Evolutionary conservation across 129 eudicot species (phyloP).

Genomic region (Artemisia argyi): DNA sequence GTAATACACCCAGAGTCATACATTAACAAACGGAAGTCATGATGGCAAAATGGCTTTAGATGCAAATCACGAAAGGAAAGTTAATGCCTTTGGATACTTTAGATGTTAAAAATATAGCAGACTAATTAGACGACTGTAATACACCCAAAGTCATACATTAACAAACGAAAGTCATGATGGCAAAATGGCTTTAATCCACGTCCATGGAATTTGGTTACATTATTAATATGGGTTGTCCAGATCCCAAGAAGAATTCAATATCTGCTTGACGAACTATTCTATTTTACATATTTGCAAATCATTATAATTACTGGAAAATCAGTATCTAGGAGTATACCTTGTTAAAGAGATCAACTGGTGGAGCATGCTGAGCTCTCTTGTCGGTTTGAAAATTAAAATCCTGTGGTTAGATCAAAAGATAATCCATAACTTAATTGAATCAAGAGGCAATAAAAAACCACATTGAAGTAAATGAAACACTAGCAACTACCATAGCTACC

Average conservation of each 20-base stretch:
- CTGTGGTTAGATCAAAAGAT: constrained; percentile 37
- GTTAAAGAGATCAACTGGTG: constrained; percentile 82
- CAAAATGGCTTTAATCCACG: too few relatives aligned
- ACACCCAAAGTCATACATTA: not conserved
- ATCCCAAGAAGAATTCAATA: too few relatives aligned
- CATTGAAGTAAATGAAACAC: too few relatives aligned
- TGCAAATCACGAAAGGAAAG: constrained; percentile 21
- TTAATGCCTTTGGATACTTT: not conserved
- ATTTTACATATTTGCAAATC: too few relatives aligned
- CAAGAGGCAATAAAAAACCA: not conserved
- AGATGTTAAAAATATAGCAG: not conserved
- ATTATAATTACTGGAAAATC: too few relatives aligned
- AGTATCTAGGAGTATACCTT: constrained; percentile 44
- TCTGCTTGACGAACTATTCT: too few relatives aligned
- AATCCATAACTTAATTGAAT: not conserved
- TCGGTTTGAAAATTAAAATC: constrained; percentile 76
- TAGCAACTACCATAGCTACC: constrained; percentile 59
- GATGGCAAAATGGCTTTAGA: too few relatives aligned
- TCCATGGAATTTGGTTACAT: too few relatives aligned
- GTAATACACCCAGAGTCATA: not conserved
- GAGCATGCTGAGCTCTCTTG: constrained; percentile 62
- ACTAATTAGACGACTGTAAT: not conserved
- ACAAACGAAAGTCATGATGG: too few relatives aligned
- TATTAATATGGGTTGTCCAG: too few relatives aligned
- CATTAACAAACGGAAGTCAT: too few relatives aligned